phyloP scores from a whole-genome alignment of 441 rosid genomes.

The Capsella rubella region DNA sequence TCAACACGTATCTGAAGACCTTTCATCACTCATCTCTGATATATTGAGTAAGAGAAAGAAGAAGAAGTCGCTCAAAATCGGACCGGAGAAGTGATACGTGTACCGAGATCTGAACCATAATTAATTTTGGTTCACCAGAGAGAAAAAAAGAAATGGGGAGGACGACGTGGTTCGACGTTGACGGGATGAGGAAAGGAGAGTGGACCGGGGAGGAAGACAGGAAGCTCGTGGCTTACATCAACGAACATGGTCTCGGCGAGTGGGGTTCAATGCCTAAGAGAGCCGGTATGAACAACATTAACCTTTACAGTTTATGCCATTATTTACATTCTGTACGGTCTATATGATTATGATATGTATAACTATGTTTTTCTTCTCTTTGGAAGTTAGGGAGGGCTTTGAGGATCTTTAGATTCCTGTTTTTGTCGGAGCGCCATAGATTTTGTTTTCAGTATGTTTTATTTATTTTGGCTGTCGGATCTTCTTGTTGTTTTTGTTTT shows the following conservation, averaged over 20 bases:
- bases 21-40: not conserved
- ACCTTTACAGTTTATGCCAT: slow-evolving; percentile 10
- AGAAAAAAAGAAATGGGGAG: slow-evolving; percentile 47
- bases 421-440: slow-evolving; percentile 11
- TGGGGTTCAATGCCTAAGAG: slow-evolving; percentile 55
- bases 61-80: not conserved
- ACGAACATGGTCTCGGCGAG: slow-evolving; percentile 56
- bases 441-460: slow-evolving; percentile 3
- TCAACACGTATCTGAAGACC: too few species aligned
- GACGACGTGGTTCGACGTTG: slow-evolving; percentile 51
- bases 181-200: slow-evolving; percentile 60
- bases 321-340: slow-evolving; percentile 10
- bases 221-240: slow-evolving; percentile 54
- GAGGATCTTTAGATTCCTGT: slow-evolving; percentile 15
- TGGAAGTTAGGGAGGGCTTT: not conserved
- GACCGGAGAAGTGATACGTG: slow-evolving; percentile 14
- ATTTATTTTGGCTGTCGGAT: not conserved
- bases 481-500: not conserved
- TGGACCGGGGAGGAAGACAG: slow-evolving; percentile 55
- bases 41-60: not conserved
- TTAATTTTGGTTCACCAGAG: slow-evolving; percentile 14
- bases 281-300: slow-evolving; percentile 48
- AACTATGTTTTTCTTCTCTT: slow-evolving; percentile 25
- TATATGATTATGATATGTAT: too few species aligned
- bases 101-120: not conserved